Evolutionary conservation across 805 yeast genomes (phyloP).

Genomic region (Candida parachauliodes): DNA sequence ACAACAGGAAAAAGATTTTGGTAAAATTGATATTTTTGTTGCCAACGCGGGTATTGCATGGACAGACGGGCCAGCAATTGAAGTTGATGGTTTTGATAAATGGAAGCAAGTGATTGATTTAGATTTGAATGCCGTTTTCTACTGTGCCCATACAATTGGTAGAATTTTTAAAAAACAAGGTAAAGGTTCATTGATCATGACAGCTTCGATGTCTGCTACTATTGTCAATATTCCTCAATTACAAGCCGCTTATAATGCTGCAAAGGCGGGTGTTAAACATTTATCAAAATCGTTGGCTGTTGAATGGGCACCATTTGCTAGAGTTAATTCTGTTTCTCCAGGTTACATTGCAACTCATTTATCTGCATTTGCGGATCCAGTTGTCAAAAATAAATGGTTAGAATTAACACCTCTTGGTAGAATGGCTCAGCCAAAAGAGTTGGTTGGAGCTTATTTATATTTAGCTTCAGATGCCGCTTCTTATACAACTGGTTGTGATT

Average conservation of each 20-base stretch:
- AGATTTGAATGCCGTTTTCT: conserved; percentile 77
- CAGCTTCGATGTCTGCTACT: conserved; percentile 90
- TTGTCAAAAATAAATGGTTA: conserved; percentile 35
- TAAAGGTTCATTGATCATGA: conserved; percentile 72
- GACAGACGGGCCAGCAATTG: conserved; percentile 40
- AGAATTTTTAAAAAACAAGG: conserved; percentile 68
- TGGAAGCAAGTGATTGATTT: conserved; percentile 74
- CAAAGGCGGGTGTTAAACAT: conserved; percentile 38
- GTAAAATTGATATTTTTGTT: conserved; percentile 38
- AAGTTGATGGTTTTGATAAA: conserved; percentile 42
- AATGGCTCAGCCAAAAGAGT: conserved; percentile 40
- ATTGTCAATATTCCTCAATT: conserved; percentile 83
- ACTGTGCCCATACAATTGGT: conserved; percentile 75
- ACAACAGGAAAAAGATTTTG: conserved; percentile 30
- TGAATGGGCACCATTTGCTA: conserved; percentile 41
- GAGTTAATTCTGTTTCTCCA: conserved; percentile 36
- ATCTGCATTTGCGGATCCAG: conserved; percentile 31
- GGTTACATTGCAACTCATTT: conserved; percentile 37
- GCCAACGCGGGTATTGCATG: conserved; percentile 50
- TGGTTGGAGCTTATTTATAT: conserved; percentile 44
- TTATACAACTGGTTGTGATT: conserved; percentile 44
- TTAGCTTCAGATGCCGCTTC: conserved; percentile 46
- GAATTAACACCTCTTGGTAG: conserved; percentile 42
- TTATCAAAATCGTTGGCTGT: conserved; percentile 36
- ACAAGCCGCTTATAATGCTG: conserved; percentile 40